A percentile compares a stretch with the other conserved stretches of the same genome.
Evolutionary conservation across 106 monocot genomes (phyloP).

Genomic region (Platanthera zijinensis): DNA sequence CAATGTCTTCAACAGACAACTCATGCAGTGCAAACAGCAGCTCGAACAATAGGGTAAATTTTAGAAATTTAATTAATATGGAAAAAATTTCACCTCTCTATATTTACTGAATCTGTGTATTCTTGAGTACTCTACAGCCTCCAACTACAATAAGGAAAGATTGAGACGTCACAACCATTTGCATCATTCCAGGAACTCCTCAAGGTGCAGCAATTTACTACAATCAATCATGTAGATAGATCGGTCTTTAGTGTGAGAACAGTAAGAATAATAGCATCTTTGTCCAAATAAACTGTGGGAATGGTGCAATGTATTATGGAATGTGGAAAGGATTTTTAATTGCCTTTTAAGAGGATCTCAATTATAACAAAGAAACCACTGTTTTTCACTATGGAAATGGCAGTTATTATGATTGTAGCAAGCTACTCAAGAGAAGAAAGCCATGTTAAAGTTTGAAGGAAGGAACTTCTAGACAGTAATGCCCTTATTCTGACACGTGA

Average conservation of each 20-base stretch:
- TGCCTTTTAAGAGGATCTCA: no score
- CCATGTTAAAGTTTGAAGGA: no score
- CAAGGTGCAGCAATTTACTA: background rate
- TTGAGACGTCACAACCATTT: background rate
- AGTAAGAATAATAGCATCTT: no score
- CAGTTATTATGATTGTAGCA: no score
- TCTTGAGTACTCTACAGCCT: background rate
- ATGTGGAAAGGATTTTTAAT: no score
- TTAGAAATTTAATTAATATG: background rate
- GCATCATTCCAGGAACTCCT: background rate
- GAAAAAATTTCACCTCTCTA: background rate
- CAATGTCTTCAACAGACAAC: conserved; percentile 12
- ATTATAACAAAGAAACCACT: no score
- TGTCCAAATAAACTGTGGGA: no score
- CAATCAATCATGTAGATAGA: background rate
- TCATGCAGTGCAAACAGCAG: conserved; percentile 10
- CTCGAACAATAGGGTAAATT: conserved; percentile 55
- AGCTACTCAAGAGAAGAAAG: no score
- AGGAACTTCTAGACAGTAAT: no score
- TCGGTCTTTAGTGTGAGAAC: background rate
- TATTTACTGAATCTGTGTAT: background rate
- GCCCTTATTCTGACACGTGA: no score
- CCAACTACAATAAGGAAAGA: background rate
- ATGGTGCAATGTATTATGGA: no score
- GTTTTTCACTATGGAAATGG: no score